phyloP scores from a whole-genome alignment of 176 grass and related monocot species.

The Alloteropsis semialata region DNA sequence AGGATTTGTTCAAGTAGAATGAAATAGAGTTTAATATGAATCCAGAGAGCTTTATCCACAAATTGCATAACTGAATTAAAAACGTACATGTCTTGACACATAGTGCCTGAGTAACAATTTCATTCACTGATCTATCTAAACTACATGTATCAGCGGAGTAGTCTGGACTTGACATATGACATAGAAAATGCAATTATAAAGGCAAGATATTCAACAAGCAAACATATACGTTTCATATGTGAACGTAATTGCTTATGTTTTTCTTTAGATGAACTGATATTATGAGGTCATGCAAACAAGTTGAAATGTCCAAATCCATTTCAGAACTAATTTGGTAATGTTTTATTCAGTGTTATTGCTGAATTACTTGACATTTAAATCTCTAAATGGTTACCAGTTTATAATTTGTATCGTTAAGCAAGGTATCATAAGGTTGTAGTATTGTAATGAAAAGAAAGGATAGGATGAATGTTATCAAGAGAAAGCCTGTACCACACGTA shows the following conservation, averaged over 20 bases:
- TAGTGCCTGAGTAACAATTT: neutral
- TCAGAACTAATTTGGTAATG: neutral
- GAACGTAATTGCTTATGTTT: neutral
- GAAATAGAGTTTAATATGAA: neutral
- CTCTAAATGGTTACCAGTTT: neutral
- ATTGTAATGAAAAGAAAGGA: neutral
- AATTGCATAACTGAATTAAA: neutral
- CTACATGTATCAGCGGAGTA: neutral
- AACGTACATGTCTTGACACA: neutral
- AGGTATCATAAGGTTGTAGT: neutral
- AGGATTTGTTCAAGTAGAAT: constrained; percentile 10
- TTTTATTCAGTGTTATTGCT: neutral
- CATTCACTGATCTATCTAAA: neutral
- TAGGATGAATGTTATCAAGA: constrained; percentile 12
- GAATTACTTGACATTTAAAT: neutral
- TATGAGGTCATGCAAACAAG: neutral
- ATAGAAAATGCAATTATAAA: neutral
- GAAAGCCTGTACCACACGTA: constrained; percentile 8
- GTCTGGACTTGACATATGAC: neutral
- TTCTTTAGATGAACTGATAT: neutral
- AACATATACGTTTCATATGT: neutral
- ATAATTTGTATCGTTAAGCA: neutral
- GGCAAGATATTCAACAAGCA: neutral
- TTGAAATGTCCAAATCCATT: neutral
- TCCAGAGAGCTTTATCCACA: neutral